Conservation (phyloP, 805 yeast genomes). For the Pichia californica region DNA sequence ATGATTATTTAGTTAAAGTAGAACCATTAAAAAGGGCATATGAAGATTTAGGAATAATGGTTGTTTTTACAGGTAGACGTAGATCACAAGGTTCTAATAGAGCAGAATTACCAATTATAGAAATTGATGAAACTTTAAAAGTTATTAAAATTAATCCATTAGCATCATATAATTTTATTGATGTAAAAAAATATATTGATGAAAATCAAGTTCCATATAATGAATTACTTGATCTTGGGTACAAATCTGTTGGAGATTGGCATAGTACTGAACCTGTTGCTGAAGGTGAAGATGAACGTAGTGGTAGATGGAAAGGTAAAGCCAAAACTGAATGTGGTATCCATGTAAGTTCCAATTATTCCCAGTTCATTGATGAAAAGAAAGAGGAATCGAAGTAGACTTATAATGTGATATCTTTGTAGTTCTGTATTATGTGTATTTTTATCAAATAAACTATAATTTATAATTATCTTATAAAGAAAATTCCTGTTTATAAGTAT, state of each 20-base stretch:
- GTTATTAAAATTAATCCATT: constrained; percentile 85
- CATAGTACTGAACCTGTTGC: constrained; percentile 86
- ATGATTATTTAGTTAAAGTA: constrained; percentile 84
- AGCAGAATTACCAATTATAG: constrained; percentile 63
- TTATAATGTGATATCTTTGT: too few relatives aligned
- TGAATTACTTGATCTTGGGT: constrained; percentile 75
- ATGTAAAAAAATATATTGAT: constrained; percentile 65
- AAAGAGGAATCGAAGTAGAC: too few relatives aligned
- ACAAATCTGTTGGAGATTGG: constrained; percentile 91
- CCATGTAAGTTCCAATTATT: constrained; percentile 73
- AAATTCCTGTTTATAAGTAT: too few relatives aligned
- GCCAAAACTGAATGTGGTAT: constrained; percentile 94
- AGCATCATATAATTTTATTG: constrained; percentile 71
- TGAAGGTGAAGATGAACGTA: constrained; percentile 91
- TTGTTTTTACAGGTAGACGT: constrained; percentile 89
- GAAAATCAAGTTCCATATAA: constrained; percentile 77
- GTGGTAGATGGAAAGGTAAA: constrained; percentile 96
- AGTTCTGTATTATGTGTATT: too few relatives aligned
- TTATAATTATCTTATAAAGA: too few relatives aligned
- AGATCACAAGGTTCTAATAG: constrained; percentile 86
- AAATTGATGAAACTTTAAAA: constrained; percentile 62
- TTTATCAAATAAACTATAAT: too few relatives aligned
- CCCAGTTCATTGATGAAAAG: constrained; percentile 41
- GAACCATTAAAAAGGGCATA: constrained; percentile 90
- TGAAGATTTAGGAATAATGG: constrained; percentile 60